Base-by-base conservation (phyloP, 2,329 filamentous ascomycete species). In the Lecanoromycetidae sp. region DNA sequence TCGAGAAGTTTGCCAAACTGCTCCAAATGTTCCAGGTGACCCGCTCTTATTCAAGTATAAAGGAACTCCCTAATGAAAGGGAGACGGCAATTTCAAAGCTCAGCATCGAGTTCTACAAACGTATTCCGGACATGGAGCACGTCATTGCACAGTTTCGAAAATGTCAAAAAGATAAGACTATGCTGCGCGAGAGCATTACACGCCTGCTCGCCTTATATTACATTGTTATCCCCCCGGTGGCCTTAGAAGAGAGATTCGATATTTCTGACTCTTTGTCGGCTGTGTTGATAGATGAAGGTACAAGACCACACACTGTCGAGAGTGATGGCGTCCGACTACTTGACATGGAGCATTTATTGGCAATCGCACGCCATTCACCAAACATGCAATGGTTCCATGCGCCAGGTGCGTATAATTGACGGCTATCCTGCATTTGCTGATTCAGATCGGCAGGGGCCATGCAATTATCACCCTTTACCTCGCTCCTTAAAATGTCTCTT, bases 361-460 rank as follows among this genome's bases (percentile, higher is more conserved):
- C 79, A 25, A 84, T 95, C 60, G 87, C 88, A 3, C 77, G 79
- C 52, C 78, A 81, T 56, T 93, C 87, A 3, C 79, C 84, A 0
- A 80, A 81, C 5, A 91, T 94, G 80, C 79, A 83, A 52, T 96
- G 90, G 90, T 95, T 91, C 68, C 75, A 83, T 52, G 88, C 84
- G 58, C 70, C 74, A 51, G 75, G 72, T 66, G 60, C 55, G 63
- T 52, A 48, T n/a, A 23, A 19, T 7, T 20, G 33, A n/a, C 22
- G 13, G 10, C 23, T 32, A 20, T 23, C 10, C 15, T 52, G 57
- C 48, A 27, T 30, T 19, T 32, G 33, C 49, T 52, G 33, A 54
- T 29, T 8, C 7, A 36, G 10, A 27, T 33, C 17, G 9, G 5
- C 69, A 49, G 76, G 82, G 54, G 72, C 72, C 1, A 68, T 83